A percentile compares a stretch with the other conserved stretches of the same genome.
Evolutionary conservation across 352 stramenopile genomes (phyloP).

Genomic region (Phytophthora crassamura): DNA sequence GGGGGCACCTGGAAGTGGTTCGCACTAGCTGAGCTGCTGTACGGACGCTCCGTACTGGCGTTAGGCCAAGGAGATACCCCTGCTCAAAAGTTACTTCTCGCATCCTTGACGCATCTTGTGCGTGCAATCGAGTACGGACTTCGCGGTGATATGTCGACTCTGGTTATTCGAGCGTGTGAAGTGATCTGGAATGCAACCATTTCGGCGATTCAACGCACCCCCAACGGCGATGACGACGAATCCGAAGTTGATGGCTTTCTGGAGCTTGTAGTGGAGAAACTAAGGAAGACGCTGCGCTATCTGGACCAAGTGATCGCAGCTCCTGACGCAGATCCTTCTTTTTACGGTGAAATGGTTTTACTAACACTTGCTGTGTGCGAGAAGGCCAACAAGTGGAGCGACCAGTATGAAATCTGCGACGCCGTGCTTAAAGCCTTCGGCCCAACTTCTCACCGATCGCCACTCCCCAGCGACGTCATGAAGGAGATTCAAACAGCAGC

Average conservation of each 20-base stretch:
- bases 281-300: conserved; percentile 34
- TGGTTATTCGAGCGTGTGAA: conserved; percentile 63
- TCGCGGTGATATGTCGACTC: conserved; percentile 3
- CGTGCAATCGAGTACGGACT: conserved; percentile 50
- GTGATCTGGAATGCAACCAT: conserved; percentile 85
- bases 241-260: conserved; percentile 28
- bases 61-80: conserved; percentile 49
- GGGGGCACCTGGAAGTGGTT: conserved; percentile 70
- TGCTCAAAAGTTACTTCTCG: conserved; percentile 57
- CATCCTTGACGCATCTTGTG: conserved; percentile 64
- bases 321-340: conserved; percentile 9
- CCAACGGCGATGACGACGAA: conserved; percentile 23
- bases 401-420: conserved; percentile 48
- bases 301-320: conserved; percentile 29
- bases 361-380: conserved; percentile 64
- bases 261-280: conserved; percentile 25
- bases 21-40: conserved; percentile 67
- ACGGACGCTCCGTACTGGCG: conserved; percentile 56
- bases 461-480: conserved; percentile 31
- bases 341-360: conserved; percentile 67
- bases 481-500: conserved; percentile 63
- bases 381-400: conserved; percentile 50
- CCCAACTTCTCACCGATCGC: conserved; percentile 12
- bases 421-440: conserved; percentile 33
- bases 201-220: conserved; percentile 31